Base-by-base conservation (phyloP, 1,139 yeast genomes). In the Suhomyces guaymorum region DNA sequence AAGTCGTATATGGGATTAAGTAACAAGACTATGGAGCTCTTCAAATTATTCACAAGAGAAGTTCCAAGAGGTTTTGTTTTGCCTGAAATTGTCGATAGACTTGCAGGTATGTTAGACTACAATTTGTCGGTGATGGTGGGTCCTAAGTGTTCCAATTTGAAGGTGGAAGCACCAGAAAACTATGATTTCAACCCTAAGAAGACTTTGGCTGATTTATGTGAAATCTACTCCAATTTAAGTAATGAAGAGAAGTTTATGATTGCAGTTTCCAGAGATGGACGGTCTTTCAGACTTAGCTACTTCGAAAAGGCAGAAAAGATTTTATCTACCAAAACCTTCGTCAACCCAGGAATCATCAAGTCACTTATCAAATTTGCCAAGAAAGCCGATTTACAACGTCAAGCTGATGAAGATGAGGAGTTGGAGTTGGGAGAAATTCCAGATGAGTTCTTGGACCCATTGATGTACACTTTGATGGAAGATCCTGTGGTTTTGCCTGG, bases 81-180 rank as follows among this genome's bases (percentile, higher is more conserved):
- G 32, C 80, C 88, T 1, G 98, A 94, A 63, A 81, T 92, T 51
- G 96, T 92, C 28, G 96, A 88, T 51, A 75, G 98, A 58, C 68
- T 92, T 43, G 96, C 98, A 0, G 89, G 96, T 30, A 92, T 92
- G 99, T 68, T 92, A 55, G 86, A 92, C 63, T 92, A 90, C 61
- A 92, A 92, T 57, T 67, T 92, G 43, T 86, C 81, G 27, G 88
- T 92, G 7, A 70, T 92, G 62, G 97, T 90, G 15, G 99, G 99
- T 0, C 97, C 97, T 11, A 85, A 85, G 55, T 90, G 96, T 63
- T 78, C 92, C 9, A 89, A 85, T 40, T 73, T 92, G 48, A 88
- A 87, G 57, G 98, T 92, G 17, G 73, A 75, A 41, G 75, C 84
- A 44, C 97, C 97, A 0, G 88, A 83, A 44, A 80, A 82, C 51